Base-by-base conservation (phyloP, 495 filamentous ascomycete species). In the Penicilliopsis zonata region DNA sequence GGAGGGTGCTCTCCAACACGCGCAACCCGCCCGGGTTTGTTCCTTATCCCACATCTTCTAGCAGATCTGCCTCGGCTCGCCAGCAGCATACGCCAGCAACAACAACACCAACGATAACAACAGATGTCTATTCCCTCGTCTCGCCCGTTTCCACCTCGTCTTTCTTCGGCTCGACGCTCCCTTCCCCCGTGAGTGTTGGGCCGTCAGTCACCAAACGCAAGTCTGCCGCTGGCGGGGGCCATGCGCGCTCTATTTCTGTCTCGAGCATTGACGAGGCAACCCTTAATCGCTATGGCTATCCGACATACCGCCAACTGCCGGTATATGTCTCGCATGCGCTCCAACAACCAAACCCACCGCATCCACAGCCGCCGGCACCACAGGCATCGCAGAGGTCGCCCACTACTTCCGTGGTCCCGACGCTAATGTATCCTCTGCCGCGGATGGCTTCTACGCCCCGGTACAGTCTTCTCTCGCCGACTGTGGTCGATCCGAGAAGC, bases 281-380 rank as follows among this genome's bases (percentile, higher is more conserved):
- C 19, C 53, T 85, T 32, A 72, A 69, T 39, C 78, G 76, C 39
- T 86, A 72, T 57, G 77, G 74, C 29, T 86, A 80, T 59, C 80
- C 83, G 5, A 81, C 82, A 30, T 90, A 90, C 53, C 77, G 81
- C 28, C 78, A 81, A 27, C 70, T 81, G 46, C 80, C 82, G 16
- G 61, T 70, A 21, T 87, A 84, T 46, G 61, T 74, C 26, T 52
- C 65, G 21, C 60, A 55, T 17, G n/a, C n/a, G n/a, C n/a, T n/a
- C n/a, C n/a, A n/a, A n/a, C n/a, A n/a, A n/a, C n/a, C n/a, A n/a
- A n/a, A n/a, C n/a, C n/a, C n/a, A n/a, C n/a, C n/a, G n/a, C n/a
- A 32, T 55, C 69, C 33, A 65, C 61, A 31, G 62, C 55, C 14
- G 59, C 63, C 5, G 53, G 66, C 30, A 61, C 66, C 10, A 52